Evolutionary conservation across 2,329 filamentous ascomycete genomes (phyloP).

Genomic region (Stylonectria norvegica): DNA sequence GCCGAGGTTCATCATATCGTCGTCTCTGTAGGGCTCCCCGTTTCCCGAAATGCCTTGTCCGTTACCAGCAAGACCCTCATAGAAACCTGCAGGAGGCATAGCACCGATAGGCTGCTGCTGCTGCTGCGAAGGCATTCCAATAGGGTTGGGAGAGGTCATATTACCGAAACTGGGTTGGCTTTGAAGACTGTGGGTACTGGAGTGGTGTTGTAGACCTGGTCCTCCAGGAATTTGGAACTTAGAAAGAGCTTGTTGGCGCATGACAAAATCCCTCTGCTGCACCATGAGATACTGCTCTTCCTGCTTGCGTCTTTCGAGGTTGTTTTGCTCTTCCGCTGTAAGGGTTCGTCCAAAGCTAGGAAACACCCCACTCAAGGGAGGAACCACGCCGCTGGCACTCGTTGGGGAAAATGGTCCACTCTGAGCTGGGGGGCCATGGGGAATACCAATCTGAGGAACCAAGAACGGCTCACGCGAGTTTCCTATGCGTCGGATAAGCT

Average conservation of each 20-base stretch:
- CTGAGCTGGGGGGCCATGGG: constrained; percentile 71
- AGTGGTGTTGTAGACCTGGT: constrained; percentile 76
- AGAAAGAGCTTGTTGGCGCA: constrained; percentile 75
- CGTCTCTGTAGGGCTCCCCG: constrained; percentile 60
- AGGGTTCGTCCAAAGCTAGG: constrained; percentile 95
- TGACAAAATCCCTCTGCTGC: constrained; percentile 87
- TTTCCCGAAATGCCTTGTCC: constrained; percentile 30
- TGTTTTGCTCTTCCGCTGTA: constrained; percentile 97
- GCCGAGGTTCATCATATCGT: constrained; percentile 68
- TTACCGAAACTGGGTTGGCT: constrained; percentile 96
- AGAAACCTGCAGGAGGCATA: constrained; percentile 65
- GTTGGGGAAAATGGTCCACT: constrained; percentile 47
- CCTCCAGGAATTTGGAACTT: constrained; percentile 65
- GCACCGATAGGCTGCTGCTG: constrained; percentile 52
- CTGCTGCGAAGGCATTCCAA: constrained; percentile 48
- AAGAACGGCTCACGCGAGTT: constrained; percentile 97
- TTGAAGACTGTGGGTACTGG: constrained; percentile 91
- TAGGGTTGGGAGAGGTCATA: constrained; percentile 83
- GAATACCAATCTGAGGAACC: constrained; percentile 93
- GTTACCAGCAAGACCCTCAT: constrained; percentile 53
- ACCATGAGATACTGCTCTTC: constrained; percentile 98
- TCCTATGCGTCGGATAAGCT: constrained; percentile 90
- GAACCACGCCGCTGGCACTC: constrained; percentile 63
- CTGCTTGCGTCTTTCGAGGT: constrained; percentile 91
- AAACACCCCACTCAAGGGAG: constrained; percentile 89